Conservation (phyloP, 352 stramenopile genomes). For the Phytophthora chlamydospora region DNA sequence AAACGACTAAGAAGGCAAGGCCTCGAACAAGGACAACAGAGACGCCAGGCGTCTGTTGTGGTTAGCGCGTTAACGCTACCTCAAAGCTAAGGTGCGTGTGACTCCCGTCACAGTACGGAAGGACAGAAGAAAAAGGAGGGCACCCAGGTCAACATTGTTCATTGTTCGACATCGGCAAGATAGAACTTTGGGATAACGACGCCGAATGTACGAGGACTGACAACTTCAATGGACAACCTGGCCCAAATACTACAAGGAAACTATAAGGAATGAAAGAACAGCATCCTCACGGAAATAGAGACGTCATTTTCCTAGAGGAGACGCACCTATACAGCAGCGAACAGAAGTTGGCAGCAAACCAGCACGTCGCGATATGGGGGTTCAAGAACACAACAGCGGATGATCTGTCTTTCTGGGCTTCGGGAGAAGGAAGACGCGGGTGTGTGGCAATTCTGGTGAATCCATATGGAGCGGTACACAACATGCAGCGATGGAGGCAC, state of each 20-base stretch:
- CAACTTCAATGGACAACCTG: not conserved
- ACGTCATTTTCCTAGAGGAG: constrained; percentile 14
- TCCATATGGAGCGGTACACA: constrained; percentile 8
- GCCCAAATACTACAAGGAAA: not conserved
- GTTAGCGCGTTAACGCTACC: no score
- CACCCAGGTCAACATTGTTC: no score
- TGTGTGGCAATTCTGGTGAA: constrained; percentile 15
- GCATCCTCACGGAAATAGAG: not conserved
- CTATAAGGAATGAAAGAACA: constrained; percentile 12
- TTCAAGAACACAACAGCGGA: not conserved
- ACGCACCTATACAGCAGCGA: constrained; percentile 3
- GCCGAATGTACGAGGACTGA: constrained; percentile 1
- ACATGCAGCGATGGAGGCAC: not conserved
- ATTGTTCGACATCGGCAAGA: not conserved
- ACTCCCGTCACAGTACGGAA: no score
- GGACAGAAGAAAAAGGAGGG: no score
- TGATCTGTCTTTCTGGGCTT: constrained; percentile 2
- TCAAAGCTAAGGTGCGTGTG: no score
- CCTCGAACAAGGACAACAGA: no score
- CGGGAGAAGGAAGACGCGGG: not conserved
- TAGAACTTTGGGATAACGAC: constrained; percentile 1
- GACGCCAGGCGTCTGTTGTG: no score
- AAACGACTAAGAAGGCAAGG: no score
- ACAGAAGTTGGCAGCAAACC: not conserved
- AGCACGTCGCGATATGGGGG: constrained; percentile 12